These are phyloP conservation scores for Amoeboaphelidium protococcarum DNA, from an alignment of 371 early-diverging fungal genomes.

Conservation along the genomic window DNA sequence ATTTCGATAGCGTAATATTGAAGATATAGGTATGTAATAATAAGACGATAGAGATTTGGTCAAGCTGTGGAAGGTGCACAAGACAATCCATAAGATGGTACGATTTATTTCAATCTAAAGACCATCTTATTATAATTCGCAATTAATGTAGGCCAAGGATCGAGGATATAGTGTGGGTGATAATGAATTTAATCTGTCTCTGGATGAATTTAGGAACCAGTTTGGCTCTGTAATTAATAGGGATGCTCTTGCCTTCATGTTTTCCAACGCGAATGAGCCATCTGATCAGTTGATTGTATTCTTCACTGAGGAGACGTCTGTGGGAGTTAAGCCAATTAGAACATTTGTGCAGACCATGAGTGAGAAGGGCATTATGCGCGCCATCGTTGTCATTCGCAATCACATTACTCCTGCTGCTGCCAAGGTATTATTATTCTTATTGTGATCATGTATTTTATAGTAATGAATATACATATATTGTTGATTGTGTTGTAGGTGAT, in stretches of 20 bases:
- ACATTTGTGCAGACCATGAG: conserved; percentile 46
- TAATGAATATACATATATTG: not conserved
- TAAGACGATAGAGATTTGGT: conserved; percentile 35
- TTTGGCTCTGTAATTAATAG: conserved; percentile 47
- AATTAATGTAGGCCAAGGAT: too few species aligned
- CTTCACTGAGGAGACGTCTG: conserved; percentile 64
- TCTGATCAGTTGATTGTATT: conserved; percentile 65
- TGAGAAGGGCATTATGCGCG: conserved; percentile 43
- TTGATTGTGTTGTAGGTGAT: conserved; percentile 17
- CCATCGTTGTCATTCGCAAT: conserved; percentile 58
- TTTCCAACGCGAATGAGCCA: conserved; percentile 42
- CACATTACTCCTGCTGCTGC: conserved; percentile 64
- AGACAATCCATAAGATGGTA: conserved; percentile 72
- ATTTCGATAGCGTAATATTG: too few species aligned
- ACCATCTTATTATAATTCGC: too few species aligned
- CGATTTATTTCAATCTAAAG: conserved; percentile 37
- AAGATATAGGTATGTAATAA: too few species aligned
- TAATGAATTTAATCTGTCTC: conserved; percentile 47
- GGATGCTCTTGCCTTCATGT: conserved; percentile 48
- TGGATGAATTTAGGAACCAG: conserved; percentile 43
- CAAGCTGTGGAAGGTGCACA: conserved; percentile 53
- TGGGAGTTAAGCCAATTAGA: conserved; percentile 74
- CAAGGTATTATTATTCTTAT: conserved; percentile 24
- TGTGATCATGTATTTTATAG: conserved; percentile 2
- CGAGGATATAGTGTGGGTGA: conserved; percentile 25